Base-by-base conservation (phyloP, 257 asterid genomes). In the Jasminum sambac region DNA sequence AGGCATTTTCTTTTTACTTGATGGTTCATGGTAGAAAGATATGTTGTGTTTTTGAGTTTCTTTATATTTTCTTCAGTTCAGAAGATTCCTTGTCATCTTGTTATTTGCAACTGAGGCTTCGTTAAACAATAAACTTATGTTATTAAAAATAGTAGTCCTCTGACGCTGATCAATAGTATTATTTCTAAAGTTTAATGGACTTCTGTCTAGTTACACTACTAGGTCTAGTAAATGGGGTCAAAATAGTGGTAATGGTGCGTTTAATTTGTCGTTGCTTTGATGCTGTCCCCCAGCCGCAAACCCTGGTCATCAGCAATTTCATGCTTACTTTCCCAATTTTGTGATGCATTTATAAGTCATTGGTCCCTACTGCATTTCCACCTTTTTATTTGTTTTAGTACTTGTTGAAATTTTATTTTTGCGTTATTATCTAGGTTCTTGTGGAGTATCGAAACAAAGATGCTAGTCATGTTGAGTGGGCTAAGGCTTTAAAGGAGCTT, bases 401-500 rank as follows among this genome's bases (percentile, higher is more conserved):
- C 62, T 23, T 6, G 44, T 75, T 67, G 68, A 66, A 37, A 40
- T 11, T n/a, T 71, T 69, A 59, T 61, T 21, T 64, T 1, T 30
- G 7, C 39, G 26, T 77, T 67, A 43, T 71, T 41, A 37, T 24
- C 59, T 73, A 95, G 99, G 71, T 95, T 73, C 98, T 95, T 70
- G 93, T 95, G 81, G 97, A 90, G 84, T 95, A 86, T 66, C 84
- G 89, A 84, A 88, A 76, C 90, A 95, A 95, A 82, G 98, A 91
- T 76, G 86, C 89, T 68, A 81, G 84, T 81, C 98, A 91, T 69
- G 97, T 89, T 46, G 97, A 91, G 76, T 95, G 99, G 99, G 98
- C 96, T 76, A 95, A 84, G 81, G 93, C 99, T 62, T 72, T 95
- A 74, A 95, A 95, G 80, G 98, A 91, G 81, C 91, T 95, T 24